Conservation (phyloP, 805 yeast species). For the Metschnikowia bowlesiae region DNA sequence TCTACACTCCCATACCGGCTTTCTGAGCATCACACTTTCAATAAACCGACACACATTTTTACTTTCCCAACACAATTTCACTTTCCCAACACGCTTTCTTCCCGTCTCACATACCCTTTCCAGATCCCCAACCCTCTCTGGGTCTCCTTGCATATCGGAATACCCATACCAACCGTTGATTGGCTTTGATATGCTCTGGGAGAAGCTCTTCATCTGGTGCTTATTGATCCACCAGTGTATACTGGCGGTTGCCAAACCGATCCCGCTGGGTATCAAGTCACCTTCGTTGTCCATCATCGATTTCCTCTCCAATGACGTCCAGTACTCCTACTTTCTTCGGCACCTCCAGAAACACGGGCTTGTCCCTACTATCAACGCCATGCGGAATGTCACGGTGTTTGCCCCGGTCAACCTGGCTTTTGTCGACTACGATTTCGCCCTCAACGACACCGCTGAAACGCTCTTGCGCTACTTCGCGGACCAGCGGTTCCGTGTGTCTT, state of each 20-base stretch:
- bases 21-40: too few relatives aligned
- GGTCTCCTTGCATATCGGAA: too few relatives aligned
- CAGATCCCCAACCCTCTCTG: too few relatives aligned
- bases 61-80: too few relatives aligned
- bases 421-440: slow-evolving; percentile 22
- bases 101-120: too few relatives aligned
- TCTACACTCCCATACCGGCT: too few relatives aligned
- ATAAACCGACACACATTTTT: too few relatives aligned
- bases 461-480: slow-evolving; percentile 29
- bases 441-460: slow-evolving; percentile 14
- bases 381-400: slow-evolving; percentile 63
- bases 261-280: slow-evolving; percentile 5
- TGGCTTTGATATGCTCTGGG: background rate
- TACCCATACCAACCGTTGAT: background rate
- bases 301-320: slow-evolving; percentile 60
- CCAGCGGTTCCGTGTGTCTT: slow-evolving; percentile 31
- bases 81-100: too few relatives aligned
- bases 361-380: slow-evolving; percentile 55
- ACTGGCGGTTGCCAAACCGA: slow-evolving; percentile 13
- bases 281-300: slow-evolving; percentile 55
- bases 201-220: background rate
- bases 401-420: slow-evolving; percentile 85
- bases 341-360: slow-evolving; percentile 58
- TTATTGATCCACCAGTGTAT: slow-evolving; percentile 4
- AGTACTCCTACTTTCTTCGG: slow-evolving; percentile 61